Base-by-base conservation (phyloP, 257 asterid species). In the Handroanthus guayacan region DNA sequence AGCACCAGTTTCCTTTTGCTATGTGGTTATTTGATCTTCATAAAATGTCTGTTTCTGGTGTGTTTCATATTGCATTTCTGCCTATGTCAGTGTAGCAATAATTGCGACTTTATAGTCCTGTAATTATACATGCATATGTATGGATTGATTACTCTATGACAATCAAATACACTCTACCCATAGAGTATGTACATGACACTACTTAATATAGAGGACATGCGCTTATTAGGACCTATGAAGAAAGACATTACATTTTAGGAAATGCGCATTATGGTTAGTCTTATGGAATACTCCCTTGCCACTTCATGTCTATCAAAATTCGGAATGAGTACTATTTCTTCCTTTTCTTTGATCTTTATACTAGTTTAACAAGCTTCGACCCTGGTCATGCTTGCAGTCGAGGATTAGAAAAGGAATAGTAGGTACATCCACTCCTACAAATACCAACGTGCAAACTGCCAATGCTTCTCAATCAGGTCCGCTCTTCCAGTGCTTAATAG, bases 401-500 rank as follows among this genome's bases (percentile, higher is more conserved):
- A 95, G 87, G 90, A 75, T 84, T 64, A 92, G 84, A 74, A 95
- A 87, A 77, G 97, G 93, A 79, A 63, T 82, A 9, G 97, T 87
- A 75, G 87, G 82, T 67, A 57, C 90, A 71, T 84, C 83, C 58
- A 60, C 78, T 64, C 85, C 93, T 82, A 73, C 88, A 48, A 77
- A 43, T 83, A 71, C 91, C 74, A 85, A 66, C 55, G 54, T 81
- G 67, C 82, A 81, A 54, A 41, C 89, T 36, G 72, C 80, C 62
- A 14, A 62, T 62, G 79, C 87, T 74, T 73, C 92, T 77, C 85
- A 77, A 67, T 44, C 90, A 82, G 95, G 98, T 94, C 52, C 75
- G 45, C 61, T 41, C 83, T 81, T 69, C 47, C 51, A 0, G 3
- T 80, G 41, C 69, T 77, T 56, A 31, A 6, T 60, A 12, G 51